Evolutionary conservation across 257 asterid species (phyloP), one percentile per base, ranked within the genome.

Genomic region (Nicotiana otophora): DNA sequence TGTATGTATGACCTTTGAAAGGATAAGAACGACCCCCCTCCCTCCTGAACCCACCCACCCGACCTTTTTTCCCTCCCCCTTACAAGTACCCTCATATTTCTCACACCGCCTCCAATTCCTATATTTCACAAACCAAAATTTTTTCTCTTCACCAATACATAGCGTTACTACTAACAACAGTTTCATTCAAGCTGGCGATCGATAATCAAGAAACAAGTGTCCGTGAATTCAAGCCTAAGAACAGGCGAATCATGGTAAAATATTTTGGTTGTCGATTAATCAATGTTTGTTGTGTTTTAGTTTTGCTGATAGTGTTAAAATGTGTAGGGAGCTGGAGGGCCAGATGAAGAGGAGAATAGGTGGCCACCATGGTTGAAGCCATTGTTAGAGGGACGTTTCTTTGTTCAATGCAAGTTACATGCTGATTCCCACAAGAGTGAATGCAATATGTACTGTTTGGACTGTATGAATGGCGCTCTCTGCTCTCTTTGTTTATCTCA

Each of bases 351-450:
- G 42, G 94, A 89, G 3, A 86, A 69, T 31, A 87, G 90, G 54
- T 94, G 98, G 97, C 93, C 95, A 4, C 89, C 86, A 57, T 91
- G 95, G 95, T 82, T 91, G 72, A 87, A 87, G 30, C 92, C 93
- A 68, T 4, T 91, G 77, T 34, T 91, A 48, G 84, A 84, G 46
- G 89, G 85, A 42, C 87, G 86, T 1, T 91, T 90, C 89, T 91
- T 91, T n/a, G 85, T 87, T 54, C 93, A 86, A 34, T 91, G 95
- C 93, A 86, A 84, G 53, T 30, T 85, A 17, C 95, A 91, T 63
- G 89, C 86, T 4, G 92, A 90, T 85, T 87, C 91, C 0, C 93
- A 90, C 85, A 89, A 88, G 78, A 91, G 91, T 31, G 95, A 91
- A 87, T 91, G 95, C 82, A 91, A 91, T 23, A 88, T 91, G 93